These are phyloP conservation scores for Ambrosia hybrid DNA, from an alignment of 140 eudicot genomes.

Conservation along the genomic window DNA sequence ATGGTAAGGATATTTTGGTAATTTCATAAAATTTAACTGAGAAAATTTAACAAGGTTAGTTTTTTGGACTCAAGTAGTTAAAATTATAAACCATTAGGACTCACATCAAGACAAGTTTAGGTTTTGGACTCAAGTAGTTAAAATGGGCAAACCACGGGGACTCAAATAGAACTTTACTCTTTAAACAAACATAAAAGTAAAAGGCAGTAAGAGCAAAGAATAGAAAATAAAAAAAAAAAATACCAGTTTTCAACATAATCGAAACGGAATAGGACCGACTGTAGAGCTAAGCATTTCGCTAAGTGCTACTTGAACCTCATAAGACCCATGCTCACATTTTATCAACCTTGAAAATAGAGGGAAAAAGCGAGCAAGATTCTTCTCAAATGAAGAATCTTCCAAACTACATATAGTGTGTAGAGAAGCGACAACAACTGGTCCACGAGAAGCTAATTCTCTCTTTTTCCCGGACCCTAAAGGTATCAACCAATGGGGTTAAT, in stretches of 20 bases:
- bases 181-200: constrained; percentile 18
- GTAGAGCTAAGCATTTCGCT: constrained; percentile 81
- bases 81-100: too few species aligned
- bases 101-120: too few species aligned
- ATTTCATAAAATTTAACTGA: too few species aligned
- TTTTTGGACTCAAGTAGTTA: too few species aligned
- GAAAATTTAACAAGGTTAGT: too few species aligned
- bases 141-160: too few species aligned
- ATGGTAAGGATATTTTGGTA: too few species aligned
- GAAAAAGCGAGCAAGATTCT: constrained; percentile 55
- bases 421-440: constrained; percentile 73
- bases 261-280: constrained; percentile 80
- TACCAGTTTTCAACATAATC: constrained; percentile 55
- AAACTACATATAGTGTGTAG: constrained; percentile 71
- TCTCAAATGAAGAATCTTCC: constrained; percentile 73
- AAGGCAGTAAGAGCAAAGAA: not conserved
- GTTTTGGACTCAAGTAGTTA: too few species aligned
- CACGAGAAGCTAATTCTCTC: constrained; percentile 81
- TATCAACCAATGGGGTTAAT: constrained; percentile 48
- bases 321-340: constrained; percentile 94
- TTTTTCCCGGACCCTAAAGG: constrained; percentile 88
- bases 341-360: constrained; percentile 75
- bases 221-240: not conserved
- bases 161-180: too few species aligned
- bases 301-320: constrained; percentile 77